These are phyloP conservation scores for Peribolospora baueri DNA, from an alignment of 768 basidiomycete species.

Conservation along the genomic window DNA sequence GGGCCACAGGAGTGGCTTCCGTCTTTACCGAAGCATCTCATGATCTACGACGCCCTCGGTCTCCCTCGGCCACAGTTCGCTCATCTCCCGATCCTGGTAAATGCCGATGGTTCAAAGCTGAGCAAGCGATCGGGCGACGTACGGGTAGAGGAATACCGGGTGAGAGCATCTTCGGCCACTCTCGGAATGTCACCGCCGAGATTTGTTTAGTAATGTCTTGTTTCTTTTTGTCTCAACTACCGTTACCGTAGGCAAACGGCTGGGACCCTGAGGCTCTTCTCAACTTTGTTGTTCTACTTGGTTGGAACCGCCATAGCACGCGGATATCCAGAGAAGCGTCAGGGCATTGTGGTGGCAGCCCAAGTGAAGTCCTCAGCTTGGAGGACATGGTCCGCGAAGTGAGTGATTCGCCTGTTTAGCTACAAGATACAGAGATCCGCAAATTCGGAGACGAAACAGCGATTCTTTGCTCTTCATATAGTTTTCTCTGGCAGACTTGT, in stretches of 20 bases:
- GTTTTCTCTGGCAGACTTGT: conserved; percentile 55
- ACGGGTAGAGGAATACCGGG: conserved; percentile 44
- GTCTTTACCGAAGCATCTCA: conserved; percentile 71
- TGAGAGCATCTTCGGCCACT: neutral
- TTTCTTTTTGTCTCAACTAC: neutral
- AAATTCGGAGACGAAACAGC: neutral
- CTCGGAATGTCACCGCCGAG: neutral
- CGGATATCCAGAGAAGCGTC: conserved; percentile 16
- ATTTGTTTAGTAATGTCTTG: neutral
- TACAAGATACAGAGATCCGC: neutral
- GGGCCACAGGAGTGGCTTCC: conserved; percentile 69
- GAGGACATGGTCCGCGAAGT: conserved; percentile 44
- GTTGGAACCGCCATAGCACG: conserved; percentile 45
- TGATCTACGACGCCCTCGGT: conserved; percentile 56
- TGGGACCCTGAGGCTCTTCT: conserved; percentile 75
- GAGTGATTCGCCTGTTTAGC: conserved; percentile 4
- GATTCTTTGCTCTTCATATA: conserved; percentile 14
- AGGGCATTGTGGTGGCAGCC: conserved; percentile 11
- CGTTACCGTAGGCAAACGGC: conserved; percentile 35
- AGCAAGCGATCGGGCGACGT: conserved; percentile 84
- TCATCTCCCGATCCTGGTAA: conserved; percentile 72
- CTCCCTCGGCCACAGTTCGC: conserved; percentile 56
- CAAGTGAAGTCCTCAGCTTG: conserved; percentile 18
- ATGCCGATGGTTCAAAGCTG: conserved; percentile 78
- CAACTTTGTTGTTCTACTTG: conserved; percentile 85